Evolutionary conservation across 768 basidiomycete genomes (phyloP).

Genomic region (Auriscalpium orientale): DNA sequence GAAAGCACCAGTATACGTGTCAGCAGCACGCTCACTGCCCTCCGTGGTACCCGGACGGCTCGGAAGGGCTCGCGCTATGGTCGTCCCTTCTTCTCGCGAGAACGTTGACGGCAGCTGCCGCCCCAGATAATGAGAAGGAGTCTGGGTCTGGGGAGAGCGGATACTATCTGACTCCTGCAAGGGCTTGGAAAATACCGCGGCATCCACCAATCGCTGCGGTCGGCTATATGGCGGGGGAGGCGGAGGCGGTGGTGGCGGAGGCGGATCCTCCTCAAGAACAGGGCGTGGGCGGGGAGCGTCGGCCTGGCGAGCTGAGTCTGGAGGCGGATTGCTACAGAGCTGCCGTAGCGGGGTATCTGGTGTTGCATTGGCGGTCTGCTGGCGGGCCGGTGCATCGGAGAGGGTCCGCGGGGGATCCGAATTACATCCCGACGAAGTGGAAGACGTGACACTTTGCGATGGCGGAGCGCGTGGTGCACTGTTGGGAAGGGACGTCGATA

Average conservation of each 20-base stretch:
- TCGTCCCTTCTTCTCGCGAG: conserved; percentile 8
- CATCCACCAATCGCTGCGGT: conserved; percentile 9
- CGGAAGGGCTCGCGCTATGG: conserved; percentile 3
- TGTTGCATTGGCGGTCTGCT: not conserved
- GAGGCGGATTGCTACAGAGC: not conserved
- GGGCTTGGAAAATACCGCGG: conserved; percentile 16
- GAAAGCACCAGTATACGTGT: conserved; percentile 3
- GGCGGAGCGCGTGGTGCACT: too few relatives aligned
- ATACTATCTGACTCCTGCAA: conserved; percentile 29
- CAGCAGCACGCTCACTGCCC: conserved; percentile 10
- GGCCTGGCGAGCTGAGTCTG: not conserved
- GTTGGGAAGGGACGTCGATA: too few relatives aligned
- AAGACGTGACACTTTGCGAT: not conserved
- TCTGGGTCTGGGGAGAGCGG: conserved; percentile 34
- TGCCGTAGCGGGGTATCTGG: not conserved
- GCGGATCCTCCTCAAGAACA: conserved; percentile 10
- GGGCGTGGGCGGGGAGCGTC: conserved; percentile 11
- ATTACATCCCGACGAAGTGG: not conserved
- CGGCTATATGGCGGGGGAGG: not conserved
- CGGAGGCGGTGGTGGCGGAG: not conserved
- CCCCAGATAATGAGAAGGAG: conserved; percentile 13
- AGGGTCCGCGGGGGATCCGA: not conserved
- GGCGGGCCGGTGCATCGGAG: not conserved
- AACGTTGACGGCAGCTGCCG: conserved; percentile 11
- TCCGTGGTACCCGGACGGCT: conserved; percentile 6